Evolutionary conservation across 2,329 filamentous ascomycete species (phyloP).

Genomic region (Septoria linicola): DNA sequence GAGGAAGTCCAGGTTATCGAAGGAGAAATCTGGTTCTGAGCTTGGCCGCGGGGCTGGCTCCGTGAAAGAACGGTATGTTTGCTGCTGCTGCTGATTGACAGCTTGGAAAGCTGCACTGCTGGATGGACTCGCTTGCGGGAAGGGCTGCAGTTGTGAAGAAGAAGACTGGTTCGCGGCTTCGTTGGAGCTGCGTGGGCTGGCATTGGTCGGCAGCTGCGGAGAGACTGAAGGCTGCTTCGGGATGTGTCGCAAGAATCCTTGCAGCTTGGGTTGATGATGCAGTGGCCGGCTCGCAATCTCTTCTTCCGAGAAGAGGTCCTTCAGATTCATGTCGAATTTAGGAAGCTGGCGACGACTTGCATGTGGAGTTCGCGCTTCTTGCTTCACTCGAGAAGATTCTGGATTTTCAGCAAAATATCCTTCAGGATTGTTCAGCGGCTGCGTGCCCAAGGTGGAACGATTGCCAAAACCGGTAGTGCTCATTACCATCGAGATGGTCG

Average conservation of each 20-base stretch:
- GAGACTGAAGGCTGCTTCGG: slow-evolving; percentile 22
- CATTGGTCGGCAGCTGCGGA: slow-evolving; percentile 22
- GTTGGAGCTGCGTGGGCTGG: slow-evolving; percentile 25
- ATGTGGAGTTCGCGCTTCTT: slow-evolving; percentile 7
- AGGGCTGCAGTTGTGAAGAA: slow-evolving; percentile 7
- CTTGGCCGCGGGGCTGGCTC: slow-evolving; percentile 10
- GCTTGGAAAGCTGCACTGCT: slow-evolving; percentile 20
- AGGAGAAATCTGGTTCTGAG: slow-evolving; percentile 28
- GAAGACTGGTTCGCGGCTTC: too few relatives aligned
- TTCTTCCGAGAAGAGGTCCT: slow-evolving; percentile 52
- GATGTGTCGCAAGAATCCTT: slow-evolving; percentile 28
- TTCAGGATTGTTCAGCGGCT: slow-evolving; percentile 31
- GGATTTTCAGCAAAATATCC: slow-evolving; percentile 29
- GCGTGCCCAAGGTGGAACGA: slow-evolving; percentile 33
- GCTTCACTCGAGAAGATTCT: slow-evolving; percentile 10
- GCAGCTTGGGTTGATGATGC: slow-evolving; percentile 23
- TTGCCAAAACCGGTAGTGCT: slow-evolving; percentile 71
- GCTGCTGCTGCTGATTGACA: slow-evolving; percentile 23
- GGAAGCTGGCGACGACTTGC: slow-evolving; percentile 39
- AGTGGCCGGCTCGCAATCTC: slow-evolving; percentile 39
- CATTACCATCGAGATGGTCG: slow-evolving; percentile 91
- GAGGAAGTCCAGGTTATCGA: slow-evolving; percentile 56
- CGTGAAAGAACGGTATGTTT: slow-evolving; percentile 24
- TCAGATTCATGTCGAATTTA: slow-evolving; percentile 59
- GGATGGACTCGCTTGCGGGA: slow-evolving; percentile 33